Base-by-base conservation (phyloP, 345 rosid species). In the Melaleuca quinquenervia region DNA sequence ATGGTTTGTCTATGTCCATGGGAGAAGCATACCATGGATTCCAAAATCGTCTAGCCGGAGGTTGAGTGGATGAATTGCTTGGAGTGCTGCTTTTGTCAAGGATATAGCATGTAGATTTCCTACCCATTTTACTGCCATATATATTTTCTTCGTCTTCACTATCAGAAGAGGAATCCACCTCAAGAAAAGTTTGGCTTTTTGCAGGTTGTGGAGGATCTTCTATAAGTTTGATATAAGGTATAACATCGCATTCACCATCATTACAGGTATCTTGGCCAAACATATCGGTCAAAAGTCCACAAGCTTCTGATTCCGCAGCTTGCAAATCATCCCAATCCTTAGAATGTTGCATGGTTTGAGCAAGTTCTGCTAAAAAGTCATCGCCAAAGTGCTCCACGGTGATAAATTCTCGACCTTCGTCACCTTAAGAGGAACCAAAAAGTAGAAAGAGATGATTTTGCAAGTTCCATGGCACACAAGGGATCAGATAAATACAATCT, bases 281-380 rank as follows among this genome's bases (percentile, higher is more conserved):
- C 90, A 96, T 88, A 82, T 89, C 88, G 82, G 86, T 91, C 86
- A 95, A 88, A 85, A 94, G 87, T 83, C 98, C 98, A 84, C 95
- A 95, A 84, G 96, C 95, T 87, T 96, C 98, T 3, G 95, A 89
- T 86, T 96, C 98, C 50, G 92, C 51, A 32, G 92, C 41, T 41
- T 41, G 41, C 41, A 41, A 41, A 41, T 41, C 41, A 41, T 41
- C 41, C 41, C 41, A 41, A 41, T 41, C 41, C 41, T 41, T 4
- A 41, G 41, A 4, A 41, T 41, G 41, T 41, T 41, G 41, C 41
- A 41, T 41, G 41, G 41, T 91, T 90, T 94, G 98, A 87, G 99
- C 99, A 64, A 96, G 86, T 58, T 95, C 92, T 20, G 41, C 41
- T 41, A 41, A 4, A 4, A 41, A 41, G 41, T 41, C 4, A 41